These are phyloP conservation scores for Mycena sanguinolenta DNA, from an alignment of 768 basidiomycete genomes.

Conservation along the genomic window DNA sequence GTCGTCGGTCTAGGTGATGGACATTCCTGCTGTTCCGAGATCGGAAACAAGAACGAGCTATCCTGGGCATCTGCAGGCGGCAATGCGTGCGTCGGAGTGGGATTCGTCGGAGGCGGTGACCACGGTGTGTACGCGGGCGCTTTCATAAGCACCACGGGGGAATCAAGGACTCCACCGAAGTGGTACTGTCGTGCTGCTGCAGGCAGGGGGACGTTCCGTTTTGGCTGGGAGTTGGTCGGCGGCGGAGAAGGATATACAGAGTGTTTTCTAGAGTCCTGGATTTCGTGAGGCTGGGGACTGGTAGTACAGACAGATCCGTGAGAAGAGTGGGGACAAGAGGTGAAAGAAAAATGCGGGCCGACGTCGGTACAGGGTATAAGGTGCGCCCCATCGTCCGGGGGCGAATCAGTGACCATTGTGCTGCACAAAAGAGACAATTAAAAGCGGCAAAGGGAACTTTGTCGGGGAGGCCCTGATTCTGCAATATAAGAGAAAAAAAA, in stretches of 20 bases:
- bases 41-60: constrained; percentile 27
- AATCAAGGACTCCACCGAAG: constrained; percentile 34
- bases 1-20: background rate
- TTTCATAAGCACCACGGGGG: constrained; percentile 28
- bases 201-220: constrained; percentile 34
- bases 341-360: constrained; percentile 27
- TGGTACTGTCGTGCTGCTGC: constrained; percentile 9
- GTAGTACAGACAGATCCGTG: constrained; percentile 34
- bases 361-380: constrained; percentile 20
- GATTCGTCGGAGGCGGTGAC: constrained; percentile 33
- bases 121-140: constrained; percentile 8
- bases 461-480: constrained; percentile 26
- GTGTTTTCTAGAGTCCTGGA: constrained; percentile 13
- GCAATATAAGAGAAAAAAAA: background rate
- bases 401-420: constrained; percentile 29
- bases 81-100: constrained; percentile 30
- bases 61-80: constrained; percentile 20
- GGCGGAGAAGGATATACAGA: constrained; percentile 36
- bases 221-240: constrained; percentile 27
- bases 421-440: constrained; percentile 29
- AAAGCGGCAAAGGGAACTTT: background rate
- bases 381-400: constrained; percentile 11
- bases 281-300: too few relatives aligned
- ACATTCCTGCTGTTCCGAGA: constrained; percentile 26
- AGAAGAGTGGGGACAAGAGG: constrained; percentile 31